Conservation (phyloP, 2,329 filamentous ascomycete genomes). For the Mycogone perniciosa region DNA sequence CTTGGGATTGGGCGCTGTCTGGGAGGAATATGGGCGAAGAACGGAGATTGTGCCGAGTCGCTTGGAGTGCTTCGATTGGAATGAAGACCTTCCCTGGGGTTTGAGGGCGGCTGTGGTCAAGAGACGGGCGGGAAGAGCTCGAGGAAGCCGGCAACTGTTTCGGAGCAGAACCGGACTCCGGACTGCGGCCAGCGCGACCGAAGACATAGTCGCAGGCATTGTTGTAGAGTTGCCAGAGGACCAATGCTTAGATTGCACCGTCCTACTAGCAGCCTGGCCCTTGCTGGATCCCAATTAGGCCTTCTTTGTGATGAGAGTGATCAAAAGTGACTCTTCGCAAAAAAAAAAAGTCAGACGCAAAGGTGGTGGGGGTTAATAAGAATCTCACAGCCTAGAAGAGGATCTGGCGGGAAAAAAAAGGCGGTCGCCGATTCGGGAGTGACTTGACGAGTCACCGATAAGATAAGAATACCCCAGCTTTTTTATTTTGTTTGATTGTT, state of each 20-base stretch:
- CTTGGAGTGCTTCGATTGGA: constrained; percentile 31
- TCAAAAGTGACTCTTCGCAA: constrained; percentile 8
- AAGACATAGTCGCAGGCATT: constrained; percentile 35
- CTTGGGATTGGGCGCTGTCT: constrained; percentile 73
- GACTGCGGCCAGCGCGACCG: constrained; percentile 41
- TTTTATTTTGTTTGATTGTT: neutral
- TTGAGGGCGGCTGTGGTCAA: constrained; percentile 35
- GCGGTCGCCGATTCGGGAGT: constrained; percentile 9
- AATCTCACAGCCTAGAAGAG: neutral
- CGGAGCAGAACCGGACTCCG: constrained; percentile 53
- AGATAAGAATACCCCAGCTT: constrained; percentile 7
- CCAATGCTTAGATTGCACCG: constrained; percentile 32
- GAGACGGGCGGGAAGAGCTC: constrained; percentile 38
- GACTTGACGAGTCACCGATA: constrained; percentile 10
- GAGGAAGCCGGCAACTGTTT: constrained; percentile 45
- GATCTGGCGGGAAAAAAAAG: neutral
- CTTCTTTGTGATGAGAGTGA: constrained; percentile 15
- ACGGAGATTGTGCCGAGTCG: constrained; percentile 43
- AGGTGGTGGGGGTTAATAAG: constrained; percentile 11
- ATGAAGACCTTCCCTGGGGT: constrained; percentile 27
- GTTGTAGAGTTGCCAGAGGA: constrained; percentile 24
- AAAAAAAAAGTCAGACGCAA: constrained; percentile 9
- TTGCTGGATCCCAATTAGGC: constrained; percentile 26
- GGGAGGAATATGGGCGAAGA: constrained; percentile 37
- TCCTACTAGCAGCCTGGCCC: constrained; percentile 30